A percentile compares a stretch with the other conserved stretches of the same genome.
Evolutionary conservation across 140 eudicot genomes (phyloP).

Genomic region (Anethum foeniculum): DNA sequence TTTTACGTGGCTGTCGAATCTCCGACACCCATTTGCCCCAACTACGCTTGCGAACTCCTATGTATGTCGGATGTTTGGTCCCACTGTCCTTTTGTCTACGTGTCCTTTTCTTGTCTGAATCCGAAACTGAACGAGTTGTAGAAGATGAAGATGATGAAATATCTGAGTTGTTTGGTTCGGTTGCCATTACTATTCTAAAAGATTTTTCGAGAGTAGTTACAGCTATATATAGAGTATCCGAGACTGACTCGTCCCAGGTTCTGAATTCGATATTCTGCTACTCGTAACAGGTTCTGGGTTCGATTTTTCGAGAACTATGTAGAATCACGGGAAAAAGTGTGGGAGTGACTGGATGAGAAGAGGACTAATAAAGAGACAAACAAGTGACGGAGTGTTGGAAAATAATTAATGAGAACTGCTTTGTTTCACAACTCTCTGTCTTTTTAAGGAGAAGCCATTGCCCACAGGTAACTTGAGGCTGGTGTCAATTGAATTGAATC

Average conservation of each 20-base stretch:
- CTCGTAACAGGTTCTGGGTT: no score
- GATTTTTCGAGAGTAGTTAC: not conserved
- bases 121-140: not conserved
- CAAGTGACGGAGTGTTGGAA: not conserved
- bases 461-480: not conserved
- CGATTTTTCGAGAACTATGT: no score
- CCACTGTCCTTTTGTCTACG: slow-evolving; percentile 28
- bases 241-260: no score
- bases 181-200: not conserved
- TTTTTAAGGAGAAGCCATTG: not conserved
- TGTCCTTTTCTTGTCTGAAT: slow-evolving; percentile 11
- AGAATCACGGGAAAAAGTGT: not conserved
- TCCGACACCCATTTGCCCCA: slow-evolving; percentile 96
- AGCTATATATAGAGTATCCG: not conserved
- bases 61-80: slow-evolving; percentile 37
- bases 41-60: slow-evolving; percentile 51
- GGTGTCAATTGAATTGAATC: not conserved
- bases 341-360: not conserved
- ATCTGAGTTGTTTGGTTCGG: not conserved
- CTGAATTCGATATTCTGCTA: no score
- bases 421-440: not conserved
- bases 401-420: not conserved
- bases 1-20: slow-evolving; percentile 64
- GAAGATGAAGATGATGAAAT: not conserved
- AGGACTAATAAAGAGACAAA: not conserved